Base-by-base conservation (phyloP, 1,284 basidiomycete genomes). In the Puccinia horiana region DNA sequence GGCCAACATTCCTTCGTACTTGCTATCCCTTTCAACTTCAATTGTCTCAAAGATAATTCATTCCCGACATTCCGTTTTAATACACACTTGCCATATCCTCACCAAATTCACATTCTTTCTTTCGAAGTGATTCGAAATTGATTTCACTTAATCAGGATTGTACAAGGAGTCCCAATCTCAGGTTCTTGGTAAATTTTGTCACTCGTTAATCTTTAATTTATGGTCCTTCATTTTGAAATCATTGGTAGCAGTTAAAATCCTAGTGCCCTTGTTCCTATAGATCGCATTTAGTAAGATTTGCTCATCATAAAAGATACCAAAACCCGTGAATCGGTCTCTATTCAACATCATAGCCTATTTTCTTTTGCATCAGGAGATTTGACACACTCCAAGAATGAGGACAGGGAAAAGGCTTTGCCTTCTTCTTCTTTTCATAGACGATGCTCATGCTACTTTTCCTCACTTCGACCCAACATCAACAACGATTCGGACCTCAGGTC, bases 131-230 rank as follows among this genome's bases (percentile, higher is more conserved):
- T 35, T 32, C 9, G 32, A 35, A 26, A 61, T 61, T 26, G n/a
- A 61, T 61, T 18, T 5, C 11, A 61, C 32, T 1, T 61, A 26
- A 61, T 3, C 29, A 29, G 58, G 29, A 61, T 11, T 29, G 26
- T 14, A 3, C 29, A 16, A 61, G 58, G 32, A 35, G 29, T 29
- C 37, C 63, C 20, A 4, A 20, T 65, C 37, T 5, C 23, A 20
- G 40, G 20, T 1, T 16, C 23, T 23, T 42, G 20, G 32, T 8
- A 65, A 40, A 9, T 42, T 65, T 65, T 20, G 29, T 40, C 63
- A 42, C 63, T 65, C 63, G 37, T 65, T 65, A 61, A 61, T 16
- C 32, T 23, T 35, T 65, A 65, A 65, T 18, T 65, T 65, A 65
- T 61, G 26, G 29, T 35, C 32, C 58, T 61, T 61, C 26, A 26